These are phyloP conservation scores for Fomitiporia mediterranea DNA, from an alignment of 1,284 basidiomycete species.

Conservation along the genomic window DNA sequence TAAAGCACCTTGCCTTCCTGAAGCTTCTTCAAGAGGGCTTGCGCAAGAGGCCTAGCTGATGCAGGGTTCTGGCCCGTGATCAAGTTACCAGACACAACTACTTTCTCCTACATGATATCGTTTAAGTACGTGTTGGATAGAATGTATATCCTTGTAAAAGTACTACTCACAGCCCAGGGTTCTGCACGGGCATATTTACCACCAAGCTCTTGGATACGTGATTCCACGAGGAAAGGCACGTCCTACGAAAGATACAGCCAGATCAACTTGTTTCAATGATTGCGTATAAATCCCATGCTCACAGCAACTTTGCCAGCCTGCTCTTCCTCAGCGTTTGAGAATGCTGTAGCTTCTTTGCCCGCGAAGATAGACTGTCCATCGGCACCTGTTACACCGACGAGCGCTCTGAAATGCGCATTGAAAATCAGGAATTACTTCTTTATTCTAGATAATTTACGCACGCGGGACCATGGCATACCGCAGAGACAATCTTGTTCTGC, in stretches of 20 bases:
- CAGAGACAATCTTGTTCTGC: slow-evolving; percentile 50
- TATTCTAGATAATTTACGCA: slow-evolving; percentile 23
- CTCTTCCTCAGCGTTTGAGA: slow-evolving; percentile 71
- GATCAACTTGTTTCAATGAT: background rate
- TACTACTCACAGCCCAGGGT: slow-evolving; percentile 50
- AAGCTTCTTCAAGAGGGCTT: slow-evolving; percentile 41
- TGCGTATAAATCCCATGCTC: background rate
- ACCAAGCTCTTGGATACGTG: slow-evolving; percentile 46
- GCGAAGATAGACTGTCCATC: slow-evolving; percentile 60
- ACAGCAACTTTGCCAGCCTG: slow-evolving; percentile 40
- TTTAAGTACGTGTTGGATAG: too few relatives aligned
- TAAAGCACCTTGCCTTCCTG: too few relatives aligned
- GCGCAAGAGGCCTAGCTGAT: slow-evolving; percentile 47
- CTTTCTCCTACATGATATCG: slow-evolving; percentile 31
- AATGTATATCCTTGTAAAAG: background rate
- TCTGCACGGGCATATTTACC: slow-evolving; percentile 54
- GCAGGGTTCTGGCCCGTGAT: slow-evolving; percentile 74
- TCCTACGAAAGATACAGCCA: slow-evolving; percentile 25
- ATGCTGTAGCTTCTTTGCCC: slow-evolving; percentile 57
- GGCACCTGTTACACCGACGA: slow-evolving; percentile 50
- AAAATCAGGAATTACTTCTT: background rate
- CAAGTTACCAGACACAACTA: slow-evolving; percentile 43
- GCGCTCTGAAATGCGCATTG: slow-evolving; percentile 31
- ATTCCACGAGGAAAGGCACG: slow-evolving; percentile 70
- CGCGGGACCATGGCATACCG: slow-evolving; percentile 76